phyloP scores from a whole-genome alignment of 1,284 basidiomycete genomes.

The Tilletia caries region DNA sequence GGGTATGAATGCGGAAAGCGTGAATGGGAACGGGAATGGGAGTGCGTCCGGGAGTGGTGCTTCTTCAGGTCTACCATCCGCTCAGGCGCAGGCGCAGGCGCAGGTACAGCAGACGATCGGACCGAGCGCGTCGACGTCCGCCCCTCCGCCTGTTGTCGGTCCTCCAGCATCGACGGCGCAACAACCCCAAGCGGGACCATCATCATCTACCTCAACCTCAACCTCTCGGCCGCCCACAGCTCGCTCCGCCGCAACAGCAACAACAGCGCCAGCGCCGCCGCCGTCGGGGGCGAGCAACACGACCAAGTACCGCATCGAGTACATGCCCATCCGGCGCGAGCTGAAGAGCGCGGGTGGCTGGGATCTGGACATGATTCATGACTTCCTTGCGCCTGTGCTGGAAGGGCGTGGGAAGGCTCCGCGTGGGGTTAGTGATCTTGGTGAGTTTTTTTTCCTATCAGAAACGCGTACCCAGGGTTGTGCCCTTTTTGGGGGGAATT shows the following conservation, averaged over 20 bases:
- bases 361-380: constrained; percentile 70
- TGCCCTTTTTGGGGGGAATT: neutral
- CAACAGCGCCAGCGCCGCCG: constrained; percentile 21
- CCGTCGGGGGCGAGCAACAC: constrained; percentile 12
- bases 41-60: no score
- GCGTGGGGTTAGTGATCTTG: constrained; percentile 74
- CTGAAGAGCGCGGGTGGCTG: constrained; percentile 79
- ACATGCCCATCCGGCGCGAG: constrained; percentile 75
- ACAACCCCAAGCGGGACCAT: neutral
- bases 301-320: constrained; percentile 80
- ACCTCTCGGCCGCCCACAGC: neutral
- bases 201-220: neutral
- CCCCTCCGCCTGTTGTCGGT: neutral
- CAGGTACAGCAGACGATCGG: neutral
- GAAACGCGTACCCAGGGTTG: no score
- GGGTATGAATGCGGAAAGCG: no score
- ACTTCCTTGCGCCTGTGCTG: constrained; percentile 61
- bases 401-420: constrained; percentile 60
- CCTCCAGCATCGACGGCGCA: no score
- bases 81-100: neutral
- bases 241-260: neutral
- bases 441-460: constrained; percentile 16
- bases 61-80: no score
- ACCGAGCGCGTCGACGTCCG: no score
- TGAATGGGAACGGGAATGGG: no score